Evolutionary conservation across 371 early-diverging fungal species (phyloP).

Genomic region (Rhizopus arrhizus): DNA sequence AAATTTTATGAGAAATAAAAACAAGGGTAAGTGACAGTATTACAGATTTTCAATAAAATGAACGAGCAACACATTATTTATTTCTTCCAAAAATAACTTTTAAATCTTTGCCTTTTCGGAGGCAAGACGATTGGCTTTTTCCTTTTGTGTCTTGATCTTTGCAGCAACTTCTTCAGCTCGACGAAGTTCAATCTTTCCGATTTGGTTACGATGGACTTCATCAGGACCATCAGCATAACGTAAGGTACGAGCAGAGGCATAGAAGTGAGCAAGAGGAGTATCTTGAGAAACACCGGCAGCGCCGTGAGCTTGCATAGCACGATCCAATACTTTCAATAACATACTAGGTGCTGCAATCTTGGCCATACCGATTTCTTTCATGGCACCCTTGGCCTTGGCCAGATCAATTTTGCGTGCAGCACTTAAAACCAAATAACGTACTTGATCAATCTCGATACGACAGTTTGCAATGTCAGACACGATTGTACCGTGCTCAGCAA

Average conservation of each 20-base stretch:
- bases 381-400: conserved; percentile 82
- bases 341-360: conserved; percentile 84
- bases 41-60: too few relatives aligned
- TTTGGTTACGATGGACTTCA: conserved; percentile 41
- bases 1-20: too few relatives aligned
- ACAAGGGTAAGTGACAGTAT: too few relatives aligned
- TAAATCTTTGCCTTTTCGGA: conserved; percentile 24
- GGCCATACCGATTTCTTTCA: conserved; percentile 93
- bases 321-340: conserved; percentile 73
- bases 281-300: conserved; percentile 90
- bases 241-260: conserved; percentile 81
- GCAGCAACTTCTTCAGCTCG: conserved; percentile 43
- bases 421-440: conserved; percentile 83
- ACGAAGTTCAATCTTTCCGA: conserved; percentile 52
- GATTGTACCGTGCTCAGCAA: conserved; percentile 82
- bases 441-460: conserved; percentile 90
- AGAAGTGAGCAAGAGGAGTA: conserved; percentile 82
- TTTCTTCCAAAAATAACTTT: not conserved
- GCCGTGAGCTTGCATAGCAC: conserved; percentile 92
- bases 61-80: too few relatives aligned
- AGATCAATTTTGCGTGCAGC: conserved; percentile 92
- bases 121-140: conserved; percentile 28
- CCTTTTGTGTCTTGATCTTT: conserved; percentile 38
- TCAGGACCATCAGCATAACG: conserved; percentile 87
- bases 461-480: conserved; percentile 80